Evolutionary conservation across 2,329 filamentous ascomycete species (phyloP), one percentile per base, ranked within the genome.

Genomic region (Byssoonygena ceratinophila): DNA sequence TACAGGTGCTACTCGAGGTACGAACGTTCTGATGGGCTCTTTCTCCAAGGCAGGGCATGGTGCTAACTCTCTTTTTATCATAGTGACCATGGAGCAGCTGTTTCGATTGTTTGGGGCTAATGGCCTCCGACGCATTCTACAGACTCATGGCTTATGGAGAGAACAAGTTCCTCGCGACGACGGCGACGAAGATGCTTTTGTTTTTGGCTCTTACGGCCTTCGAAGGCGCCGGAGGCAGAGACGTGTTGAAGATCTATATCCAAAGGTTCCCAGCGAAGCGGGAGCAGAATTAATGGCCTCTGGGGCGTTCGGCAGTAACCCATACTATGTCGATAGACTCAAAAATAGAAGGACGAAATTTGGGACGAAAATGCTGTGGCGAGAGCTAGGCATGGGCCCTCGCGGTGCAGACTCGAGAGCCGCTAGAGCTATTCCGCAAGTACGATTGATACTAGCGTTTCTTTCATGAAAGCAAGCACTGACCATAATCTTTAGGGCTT

Each of bases 261-360:
- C 90, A n/a, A 85, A 85, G 60, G 81, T 95, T 0, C 91, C 91
- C 0, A 95, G 84, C 61, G 81, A 85, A 9, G 76, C 81, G 56
- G 91, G 92, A 6, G 75, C 69, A 46, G 80, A 84, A 59, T 72
- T 97, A 56, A 95, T 97, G 89, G 75, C 80, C 36, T 84, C 83
- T 27, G 91, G 91, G 1, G 75, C 74, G 1, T 97, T 96, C 69
- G 91, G 91, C 31, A 74, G 75, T 16, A 84, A 82, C 53, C 77
- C 84, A 73, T 60, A 73, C 72, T 58, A 75, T 68, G 55, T 74
- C 63, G 55, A 79, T 71, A 64, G 66, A 44, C 60, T 70, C 39
- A 67, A 69, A 55, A 80, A 82, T 64, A 78, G 80, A 57, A 82
- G 78, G 59, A 74, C 71, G 59, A 76, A 71, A 41, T 67, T 94